Evolutionary conservation across 352 stramenopile species (phyloP).

Genomic region (Phytophthora parvispora): DNA sequence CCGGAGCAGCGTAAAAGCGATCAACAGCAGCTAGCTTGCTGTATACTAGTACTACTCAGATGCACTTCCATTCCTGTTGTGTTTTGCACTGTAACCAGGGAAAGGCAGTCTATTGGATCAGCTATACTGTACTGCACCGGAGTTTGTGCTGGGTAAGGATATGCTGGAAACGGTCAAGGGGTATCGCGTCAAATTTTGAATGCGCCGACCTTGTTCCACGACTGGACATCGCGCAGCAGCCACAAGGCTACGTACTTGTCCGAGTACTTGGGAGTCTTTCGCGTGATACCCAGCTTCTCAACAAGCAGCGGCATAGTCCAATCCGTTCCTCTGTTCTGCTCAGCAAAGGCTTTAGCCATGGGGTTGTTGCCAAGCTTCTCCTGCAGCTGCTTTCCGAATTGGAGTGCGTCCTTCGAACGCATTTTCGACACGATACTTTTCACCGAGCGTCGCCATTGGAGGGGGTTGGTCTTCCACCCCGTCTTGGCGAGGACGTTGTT

Average conservation of each 20-base stretch:
- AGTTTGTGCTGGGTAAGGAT: too few relatives aligned
- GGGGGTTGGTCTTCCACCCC: background rate
- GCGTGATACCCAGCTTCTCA: background rate
- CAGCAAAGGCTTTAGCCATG: background rate
- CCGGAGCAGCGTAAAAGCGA: too few relatives aligned
- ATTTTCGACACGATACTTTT: background rate
- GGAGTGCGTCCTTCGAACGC: background rate
- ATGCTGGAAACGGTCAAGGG: too few relatives aligned
- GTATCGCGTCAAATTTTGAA: background rate
- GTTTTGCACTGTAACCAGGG: too few relatives aligned
- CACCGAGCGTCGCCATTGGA: background rate
- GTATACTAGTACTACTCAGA: too few relatives aligned
- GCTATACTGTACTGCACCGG: too few relatives aligned
- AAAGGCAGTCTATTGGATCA: too few relatives aligned
- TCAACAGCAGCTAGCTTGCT: too few relatives aligned
- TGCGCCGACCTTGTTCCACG: background rate
- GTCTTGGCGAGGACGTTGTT: constrained; percentile 8
- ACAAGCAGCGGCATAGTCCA: background rate
- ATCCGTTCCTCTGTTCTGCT: background rate
- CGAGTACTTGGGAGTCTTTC: background rate
- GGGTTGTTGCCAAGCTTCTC: background rate
- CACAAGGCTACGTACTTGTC: background rate
- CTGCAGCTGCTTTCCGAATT: background rate
- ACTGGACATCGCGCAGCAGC: background rate
- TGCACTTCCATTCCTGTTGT: too few relatives aligned